Base-by-base conservation (phyloP, 177 flowering plant species). In the Vitis hybrid region DNA sequence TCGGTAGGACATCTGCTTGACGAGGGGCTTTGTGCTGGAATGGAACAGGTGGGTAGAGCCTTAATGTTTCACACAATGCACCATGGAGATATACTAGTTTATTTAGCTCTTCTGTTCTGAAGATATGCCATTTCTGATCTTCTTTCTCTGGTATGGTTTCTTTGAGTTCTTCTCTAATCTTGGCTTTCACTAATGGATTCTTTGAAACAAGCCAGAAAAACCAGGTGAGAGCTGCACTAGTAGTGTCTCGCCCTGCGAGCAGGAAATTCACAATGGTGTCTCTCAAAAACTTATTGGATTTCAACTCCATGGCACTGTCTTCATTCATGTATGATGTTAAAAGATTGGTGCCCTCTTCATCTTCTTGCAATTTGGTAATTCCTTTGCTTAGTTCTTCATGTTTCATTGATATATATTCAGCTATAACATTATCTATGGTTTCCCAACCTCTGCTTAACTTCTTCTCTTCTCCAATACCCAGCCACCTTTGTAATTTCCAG, bases 41-140 rank as follows among this genome's bases (percentile, higher is more conserved):
- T 3, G 87, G 80, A 13, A 82, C 85, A 4, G 87, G 81, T 2
- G 89, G 89, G 27, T 52, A 86, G 2, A 84, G 71, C 57, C 85
- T 63, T 24, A 84, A 50, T 3, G 81, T 2, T 60, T 84, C 89
- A 62, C 83, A 78, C 10, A 86, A 27, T 7, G 89, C 82, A 10
- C 76, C 86, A 58, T 86, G 84, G 0, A 84, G 73, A 75, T 81
- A 84, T 11, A 70, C 79, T 50, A 84, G n/a, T 14, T 73, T 66
- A 11, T 64, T 71, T 12, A 74, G 19, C 55, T 73, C 75, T 11
- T 62, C 60, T 6, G 24, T 9, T 1, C 52, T 64, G 13, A 74
- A 80, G 11, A 62, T 3, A 9, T 55, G 30, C 65, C 67, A 57
- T n/a, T 70, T 70, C 55, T 62, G 18, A 1, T 14, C 48, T 12